phyloP scores from a whole-genome alignment of 2,329 filamentous ascomycete genomes.

The Hypoxylon sp. region DNA sequence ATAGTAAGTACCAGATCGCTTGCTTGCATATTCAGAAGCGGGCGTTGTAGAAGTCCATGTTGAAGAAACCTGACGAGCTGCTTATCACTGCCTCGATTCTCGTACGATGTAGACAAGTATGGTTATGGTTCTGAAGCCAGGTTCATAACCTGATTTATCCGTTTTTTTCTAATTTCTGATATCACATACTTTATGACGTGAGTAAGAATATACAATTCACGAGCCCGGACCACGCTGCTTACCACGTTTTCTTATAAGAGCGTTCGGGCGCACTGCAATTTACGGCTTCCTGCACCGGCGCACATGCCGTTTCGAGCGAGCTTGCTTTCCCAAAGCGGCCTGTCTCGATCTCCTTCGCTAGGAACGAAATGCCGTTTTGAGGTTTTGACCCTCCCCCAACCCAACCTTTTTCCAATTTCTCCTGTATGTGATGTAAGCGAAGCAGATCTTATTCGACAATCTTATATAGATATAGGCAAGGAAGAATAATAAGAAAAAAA shows the following conservation, averaged over 20 bases:
- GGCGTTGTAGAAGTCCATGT: not conserved
- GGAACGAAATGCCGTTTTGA: slow-evolving; percentile 26
- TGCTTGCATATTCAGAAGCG: not conserved
- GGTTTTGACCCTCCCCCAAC: slow-evolving; percentile 11
- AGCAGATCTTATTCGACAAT: slow-evolving; percentile 12
- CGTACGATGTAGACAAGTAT: not conserved
- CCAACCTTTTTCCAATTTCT: slow-evolving; percentile 16
- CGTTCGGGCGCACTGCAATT: not conserved
- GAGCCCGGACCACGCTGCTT: not conserved
- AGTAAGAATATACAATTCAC: not conserved
- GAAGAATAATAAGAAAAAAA: slow-evolving; percentile 10
- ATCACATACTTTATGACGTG: not conserved
- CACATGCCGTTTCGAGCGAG: slow-evolving; percentile 21
- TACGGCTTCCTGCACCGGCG: slow-evolving; percentile 24
- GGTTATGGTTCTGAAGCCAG: slow-evolving; percentile 2
- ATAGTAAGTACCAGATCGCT: not conserved
- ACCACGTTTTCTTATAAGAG: not conserved
- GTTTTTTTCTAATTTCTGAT: not conserved
- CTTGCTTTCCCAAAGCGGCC: slow-evolving; percentile 21
- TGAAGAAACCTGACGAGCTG: not conserved
- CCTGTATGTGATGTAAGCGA: slow-evolving; percentile 2
- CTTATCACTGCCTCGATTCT: not conserved
- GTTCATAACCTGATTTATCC: not conserved
- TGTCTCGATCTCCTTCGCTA: slow-evolving; percentile 11
- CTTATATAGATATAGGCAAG: slow-evolving; percentile 7